Evolutionary conservation across 106 monocot genomes (phyloP), one percentile per base, ranked within the genome.

Genomic region (Chionographis japonica): DNA sequence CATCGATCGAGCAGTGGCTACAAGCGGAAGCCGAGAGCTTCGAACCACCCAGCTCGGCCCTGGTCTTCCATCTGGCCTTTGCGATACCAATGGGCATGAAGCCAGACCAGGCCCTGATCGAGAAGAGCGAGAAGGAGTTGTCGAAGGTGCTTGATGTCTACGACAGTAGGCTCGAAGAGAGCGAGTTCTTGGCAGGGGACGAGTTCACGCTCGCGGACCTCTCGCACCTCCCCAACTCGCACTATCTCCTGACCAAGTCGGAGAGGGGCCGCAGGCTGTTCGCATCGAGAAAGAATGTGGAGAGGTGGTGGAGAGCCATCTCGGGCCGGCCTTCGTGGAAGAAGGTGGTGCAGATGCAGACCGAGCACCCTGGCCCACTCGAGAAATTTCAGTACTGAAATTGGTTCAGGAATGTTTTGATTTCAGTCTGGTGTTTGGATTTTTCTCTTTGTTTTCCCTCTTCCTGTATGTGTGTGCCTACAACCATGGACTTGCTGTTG

Each of bases 301-400:
- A 65, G n/a, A 70, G 72, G 82, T 94, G 94, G 94, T 94, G 90
- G 90, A 65, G 78, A 20, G 67, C 66, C n/a, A 90, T 94, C 36
- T 85, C 87, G 2, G 2, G 4, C 8, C 65, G 87, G 54, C 56
- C 38, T 8, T 82, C 86, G 13, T 94, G 94, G 94, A 75, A 54
- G 68, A 81, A 77, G 62, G 86, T 87, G 61, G 72, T 78, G 37
- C 66, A 73, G 40, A 63, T 65, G 68, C 82, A 70, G 46, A 37
- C 59, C 41, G 69, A 40, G 12, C 65, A 27, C 27, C 27, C 27
- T 1, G 27, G 27, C 27, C 27, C 27, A 27, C 16, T 42, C 62
- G 27, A 27, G 27, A 27, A 27, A 27, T 27, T 27, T 27, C 27
- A 27, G 27, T 27, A 27, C 27, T 27, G 27, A 27, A 27, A 27